Evolutionary conservation across 2,329 filamentous ascomycete species (phyloP), one percentile per base, ranked within the genome.

Genomic region (Nemania serpens): DNA sequence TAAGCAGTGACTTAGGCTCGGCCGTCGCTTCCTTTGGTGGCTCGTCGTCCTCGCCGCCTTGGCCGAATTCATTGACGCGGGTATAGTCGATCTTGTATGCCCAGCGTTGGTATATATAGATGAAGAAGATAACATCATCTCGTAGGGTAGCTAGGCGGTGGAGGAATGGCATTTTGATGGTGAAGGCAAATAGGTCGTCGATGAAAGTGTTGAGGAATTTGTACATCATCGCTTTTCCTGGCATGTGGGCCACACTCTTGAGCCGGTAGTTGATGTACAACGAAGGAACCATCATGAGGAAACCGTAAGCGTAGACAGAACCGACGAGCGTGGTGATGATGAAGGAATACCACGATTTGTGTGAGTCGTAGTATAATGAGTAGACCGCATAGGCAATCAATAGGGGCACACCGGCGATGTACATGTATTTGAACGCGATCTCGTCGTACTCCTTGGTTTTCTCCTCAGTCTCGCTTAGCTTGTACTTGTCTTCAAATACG

Each of bases 171-270:
- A 99, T 99, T 81, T 98, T 98, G 81, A 99, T 97, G 41, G 95
- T 99, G 73, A 98, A 99, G 2, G 95, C 95, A 73, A 99, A 99
- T 34, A 99, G 82, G 74, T 99, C 95, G 77, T 99, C 95, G 75
- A 99, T 98, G 76, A 99, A 99, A 5, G 95, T 98, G 80, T 98
- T 97, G 67, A 98, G 81, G 78, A 97, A 97, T 80, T 98, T 97
- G 85, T 97, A 97, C 75, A 89, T 94, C 92, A 99, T 95, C 49
- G 95, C 93, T 79, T 92, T 94, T 68, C 84, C 91, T 1, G 95
- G 93, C 94, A 99, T 97, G 78, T 99, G 95, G 11, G 95, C 95
- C 36, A 98, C 91, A 68, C 88, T 90, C 84, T 94, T 97, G 68
- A 99, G 86, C 12, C 94, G 89, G 82, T 99, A 99, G 84, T 99